Evolutionary conservation across 805 yeast genomes (phyloP).

Genomic region (Candida corydali): DNA sequence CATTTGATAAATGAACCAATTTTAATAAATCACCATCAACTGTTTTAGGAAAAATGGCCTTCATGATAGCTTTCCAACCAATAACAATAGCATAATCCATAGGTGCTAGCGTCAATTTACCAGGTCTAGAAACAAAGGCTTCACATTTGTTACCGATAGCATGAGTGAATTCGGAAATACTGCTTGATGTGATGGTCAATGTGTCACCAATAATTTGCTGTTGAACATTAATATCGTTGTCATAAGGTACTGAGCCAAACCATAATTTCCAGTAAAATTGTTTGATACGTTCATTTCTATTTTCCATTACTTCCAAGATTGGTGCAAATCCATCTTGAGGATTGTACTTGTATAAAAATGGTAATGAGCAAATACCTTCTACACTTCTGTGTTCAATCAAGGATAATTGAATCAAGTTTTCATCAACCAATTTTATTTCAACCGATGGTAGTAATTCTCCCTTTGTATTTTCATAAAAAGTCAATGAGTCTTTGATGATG

Average conservation of each 20-base stretch:
- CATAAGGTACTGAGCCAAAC: constrained; percentile 70
- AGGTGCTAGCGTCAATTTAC: constrained; percentile 85
- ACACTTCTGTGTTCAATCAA: constrained; percentile 87
- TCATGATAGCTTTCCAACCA: constrained; percentile 98
- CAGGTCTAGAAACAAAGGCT: constrained; percentile 86
- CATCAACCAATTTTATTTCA: constrained; percentile 49
- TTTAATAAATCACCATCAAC: constrained; percentile 95
- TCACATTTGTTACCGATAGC: constrained; percentile 97
- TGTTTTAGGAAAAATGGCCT: constrained; percentile 93
- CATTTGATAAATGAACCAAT: constrained; percentile 91
- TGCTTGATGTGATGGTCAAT: constrained; percentile 65
- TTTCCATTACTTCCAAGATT: constrained; percentile 82
- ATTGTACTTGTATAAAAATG: constrained; percentile 72
- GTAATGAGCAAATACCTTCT: constrained; percentile 73
- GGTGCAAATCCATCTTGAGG: constrained; percentile 95
- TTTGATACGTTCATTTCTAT: constrained; percentile 89
- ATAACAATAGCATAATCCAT: constrained; percentile 99
- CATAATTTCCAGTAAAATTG: constrained; percentile 96
- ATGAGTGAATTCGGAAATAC: constrained; percentile 88
- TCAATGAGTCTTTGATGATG: constrained; percentile 57
- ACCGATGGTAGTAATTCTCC: constrained; percentile 69
- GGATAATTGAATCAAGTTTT: constrained; percentile 57
- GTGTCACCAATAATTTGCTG: constrained; percentile 67
- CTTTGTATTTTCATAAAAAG: constrained; percentile 66
- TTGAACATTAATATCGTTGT: constrained; percentile 69